Base-by-base conservation (phyloP, 805 yeast species). In the Yamadazyma tumulicola region DNA sequence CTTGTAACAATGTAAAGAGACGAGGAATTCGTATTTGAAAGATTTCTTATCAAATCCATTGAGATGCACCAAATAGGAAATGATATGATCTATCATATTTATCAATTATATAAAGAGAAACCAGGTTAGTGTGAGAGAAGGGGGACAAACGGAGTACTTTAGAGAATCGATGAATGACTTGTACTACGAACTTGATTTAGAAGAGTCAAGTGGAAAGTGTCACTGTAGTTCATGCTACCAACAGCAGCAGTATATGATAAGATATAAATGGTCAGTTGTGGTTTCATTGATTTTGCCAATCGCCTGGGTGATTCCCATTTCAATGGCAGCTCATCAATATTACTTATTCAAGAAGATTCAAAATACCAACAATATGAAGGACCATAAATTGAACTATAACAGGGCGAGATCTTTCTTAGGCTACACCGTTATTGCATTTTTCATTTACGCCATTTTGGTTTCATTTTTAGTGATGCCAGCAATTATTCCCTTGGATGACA, bases 201-300 rank as follows among this genome's bases (percentile, higher is more conserved):
- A 25, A n/a, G 30, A 28, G 19, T 12, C 8, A 14, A 19, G 13
- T 19, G 12, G 15, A 8, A 29, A 25, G 4, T 35, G 38, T 19
- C 31, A 22, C 10, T 35, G 39, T 22, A 23, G 12, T 5, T n/a
- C 39, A 6, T 35, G 39, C 13, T 31, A 31, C 20, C 19, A 26
- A 14, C 14, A n/a, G 3, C 13, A 16, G 17, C 14, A 16, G 4
- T 31, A 31, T 12, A 14, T 3, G 11, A 16, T 13, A 5, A 11
- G 16, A n/a, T 26, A 26, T 15, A 31, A 26, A 9, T 4, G 14
- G 11, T 26, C 13, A 3, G 15, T 16, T 13, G 2, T 31, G 3
- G 9, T 21, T 5, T 26, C 35, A 4, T 5, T 35, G 4, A 10
- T 35, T 5, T 20, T 35, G 18, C 39, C 39, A 3, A 5, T 35